These are phyloP conservation scores for Colletotrichum australisinense DNA, from an alignment of 2,329 filamentous ascomycete genomes.

Conservation along the genomic window DNA sequence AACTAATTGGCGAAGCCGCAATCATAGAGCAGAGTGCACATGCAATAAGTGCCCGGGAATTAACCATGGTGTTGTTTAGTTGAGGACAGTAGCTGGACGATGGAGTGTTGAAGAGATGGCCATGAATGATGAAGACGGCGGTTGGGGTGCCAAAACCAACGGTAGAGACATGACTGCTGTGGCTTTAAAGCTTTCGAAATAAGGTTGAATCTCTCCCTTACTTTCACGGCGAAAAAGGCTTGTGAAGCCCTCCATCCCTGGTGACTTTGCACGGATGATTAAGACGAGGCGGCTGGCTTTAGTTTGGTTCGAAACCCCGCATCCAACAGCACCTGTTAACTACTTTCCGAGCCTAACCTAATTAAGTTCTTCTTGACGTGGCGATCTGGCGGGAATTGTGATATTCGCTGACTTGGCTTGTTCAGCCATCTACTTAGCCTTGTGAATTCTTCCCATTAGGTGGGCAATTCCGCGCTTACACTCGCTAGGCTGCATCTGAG, in stretches of 20 bases:
- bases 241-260: not conserved
- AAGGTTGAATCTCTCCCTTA: not conserved
- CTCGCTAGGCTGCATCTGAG: too few species aligned
- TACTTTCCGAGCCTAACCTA: too few species aligned
- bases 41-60: not conserved
- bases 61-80: constrained; percentile 3
- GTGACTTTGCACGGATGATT: not conserved
- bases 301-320: not conserved
- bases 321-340: not conserved
- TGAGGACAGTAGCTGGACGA: not conserved
- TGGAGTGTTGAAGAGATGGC: not conserved
- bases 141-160: too few species aligned
- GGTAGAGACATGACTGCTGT: not conserved
- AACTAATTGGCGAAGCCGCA: not conserved
- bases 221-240: not conserved
- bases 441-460: too few species aligned
- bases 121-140: not conserved
- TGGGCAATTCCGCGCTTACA: too few species aligned
- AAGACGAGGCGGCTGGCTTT: not conserved
- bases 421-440: too few species aligned
- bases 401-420: too few species aligned
- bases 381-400: too few species aligned
- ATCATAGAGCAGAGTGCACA: not conserved
- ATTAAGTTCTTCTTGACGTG: too few species aligned
- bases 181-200: not conserved